Base-by-base conservation (phyloP, 148 eudicot genomes). In the Drosera capensis region DNA sequence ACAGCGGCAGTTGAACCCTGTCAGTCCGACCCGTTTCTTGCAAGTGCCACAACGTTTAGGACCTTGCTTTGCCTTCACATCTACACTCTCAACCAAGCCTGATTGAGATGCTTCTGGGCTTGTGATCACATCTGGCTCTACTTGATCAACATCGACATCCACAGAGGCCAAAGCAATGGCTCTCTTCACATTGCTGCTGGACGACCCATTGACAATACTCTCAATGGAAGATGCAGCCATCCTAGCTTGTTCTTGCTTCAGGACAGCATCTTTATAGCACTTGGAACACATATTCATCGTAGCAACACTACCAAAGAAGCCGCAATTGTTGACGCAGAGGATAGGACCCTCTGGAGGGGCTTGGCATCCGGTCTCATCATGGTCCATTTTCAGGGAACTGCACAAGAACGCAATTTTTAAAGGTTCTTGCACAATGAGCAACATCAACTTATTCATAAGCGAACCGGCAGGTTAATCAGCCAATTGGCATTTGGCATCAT, bases 201-300 rank as follows among this genome's bases (percentile, higher is more conserved):
- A 48, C 26, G 55, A 31, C 12, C 68, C 71, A 42, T 71, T 71
- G 17, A 65, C 57, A 18, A 71, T 65, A 23, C 45, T 71, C 23
- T 56, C 61, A 15, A 61, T 40, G 38, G 75, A 71, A 2, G 71
- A 52, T 20, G 71, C 71, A 19, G 71, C 68, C 13, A 61, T 60
- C 24, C 61, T 54, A 21, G 67, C 71, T 22, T 62, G 68, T 49
- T 66, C 61, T 48, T 66, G 57, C 51, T 62, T 61, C 64, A 71
- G 18, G 5, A 60, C 46, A 24, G 49, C 8, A 45, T 71, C 68
- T 30, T 66, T 71, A 61, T 65, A 56, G 31, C 75, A 70, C 57
- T 65, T 70, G 36, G 75, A 70, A 34, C 75, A 70, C 64, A 71
- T 66, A 40, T 65, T 65, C 71, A 65, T 71, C 17, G 71, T 71